Percentiles rank a stretch among this genome's conserved stretches.
Evolutionary conservation across 768 basidiomycete species (phyloP).

Genomic region (Lactarius sanguifluus): DNA sequence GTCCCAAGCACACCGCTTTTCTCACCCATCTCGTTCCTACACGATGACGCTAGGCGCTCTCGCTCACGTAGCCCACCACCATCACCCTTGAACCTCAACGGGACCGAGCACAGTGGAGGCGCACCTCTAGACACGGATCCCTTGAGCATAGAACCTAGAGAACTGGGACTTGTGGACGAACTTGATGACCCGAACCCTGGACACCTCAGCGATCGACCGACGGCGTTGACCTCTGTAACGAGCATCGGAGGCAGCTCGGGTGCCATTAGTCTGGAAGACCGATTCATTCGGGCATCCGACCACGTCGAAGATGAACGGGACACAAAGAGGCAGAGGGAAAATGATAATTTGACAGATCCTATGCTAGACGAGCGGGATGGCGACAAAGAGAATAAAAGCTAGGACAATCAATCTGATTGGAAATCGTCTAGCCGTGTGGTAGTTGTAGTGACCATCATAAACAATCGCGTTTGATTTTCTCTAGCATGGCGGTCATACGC

Average conservation of each 20-base stretch:
- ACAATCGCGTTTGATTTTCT: conserved; percentile 73
- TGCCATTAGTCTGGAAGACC: conserved; percentile 54
- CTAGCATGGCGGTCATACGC: conserved; percentile 83
- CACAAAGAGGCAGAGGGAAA: conserved; percentile 27
- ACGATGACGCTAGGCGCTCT: conserved; percentile 77
- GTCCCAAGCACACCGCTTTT: conserved; percentile 78
- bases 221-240: conserved; percentile 65
- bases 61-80: conserved; percentile 79
- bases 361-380: conserved; percentile 39
- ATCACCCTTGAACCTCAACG: conserved; percentile 60
- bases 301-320: conserved; percentile 21
- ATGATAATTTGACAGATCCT: conserved; percentile 22
- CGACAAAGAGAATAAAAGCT: conserved; percentile 56
- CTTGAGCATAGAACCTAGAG: conserved; percentile 44
- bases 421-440: background rate
- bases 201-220: conserved; percentile 80
- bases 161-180: conserved; percentile 79
- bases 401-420: conserved; percentile 16
- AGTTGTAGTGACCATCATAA: conserved; percentile 32
- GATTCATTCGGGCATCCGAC: conserved; percentile 55
- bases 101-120: conserved; percentile 37
- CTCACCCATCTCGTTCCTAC: conserved; percentile 85
- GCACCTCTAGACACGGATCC: conserved; percentile 36
- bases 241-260: conserved; percentile 44
- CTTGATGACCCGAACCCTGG: conserved; percentile 82